These are phyloP conservation scores for Fusarium multiceps DNA, from an alignment of 2,329 filamentous ascomycete genomes.

Conservation along the genomic window DNA sequence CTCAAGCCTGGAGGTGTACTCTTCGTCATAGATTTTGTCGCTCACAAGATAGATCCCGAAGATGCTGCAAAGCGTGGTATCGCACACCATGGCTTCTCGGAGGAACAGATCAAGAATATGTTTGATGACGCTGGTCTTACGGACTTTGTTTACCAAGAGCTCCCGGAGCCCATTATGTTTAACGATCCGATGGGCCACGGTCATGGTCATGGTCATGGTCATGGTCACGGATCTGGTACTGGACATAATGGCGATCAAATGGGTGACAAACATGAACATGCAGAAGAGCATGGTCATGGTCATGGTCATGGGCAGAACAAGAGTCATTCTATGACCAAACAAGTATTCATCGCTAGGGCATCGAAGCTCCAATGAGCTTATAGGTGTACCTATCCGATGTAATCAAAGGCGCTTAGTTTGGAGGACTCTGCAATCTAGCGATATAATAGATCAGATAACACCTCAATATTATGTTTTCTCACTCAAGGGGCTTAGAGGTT, in stretches of 20 bases:
- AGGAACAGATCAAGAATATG: slow-evolving; percentile 67
- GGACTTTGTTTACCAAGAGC: slow-evolving; percentile 66
- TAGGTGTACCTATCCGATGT: not conserved
- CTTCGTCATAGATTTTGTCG: slow-evolving; percentile 74
- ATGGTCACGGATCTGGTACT: slow-evolving; percentile 2
- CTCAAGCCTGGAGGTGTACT: slow-evolving; percentile 74
- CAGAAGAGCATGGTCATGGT: slow-evolving; percentile 18
- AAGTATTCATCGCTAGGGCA: slow-evolving; percentile 61
- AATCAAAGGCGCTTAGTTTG: not conserved
- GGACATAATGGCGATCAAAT: not conserved
- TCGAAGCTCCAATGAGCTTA: slow-evolving; percentile 49
- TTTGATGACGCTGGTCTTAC: slow-evolving; percentile 72
- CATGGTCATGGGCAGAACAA: slow-evolving; percentile 16
- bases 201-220: slow-evolving; percentile 5
- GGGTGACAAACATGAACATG: slow-evolving; percentile 1
- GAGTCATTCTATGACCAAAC: slow-evolving; percentile 15
- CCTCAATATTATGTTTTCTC: not conserved
- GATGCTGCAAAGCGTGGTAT: slow-evolving; percentile 60
- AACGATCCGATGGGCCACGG: slow-evolving; percentile 12
- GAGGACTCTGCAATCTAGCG: not conserved
- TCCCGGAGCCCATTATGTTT: slow-evolving; percentile 64
- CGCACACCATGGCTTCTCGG: slow-evolving; percentile 73
- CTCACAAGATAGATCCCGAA: slow-evolving; percentile 56
- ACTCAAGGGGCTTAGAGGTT: not conserved
- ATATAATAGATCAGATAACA: not conserved